Conservation (phyloP, 139 green algal genomes). For the Nannochloris sp. region DNA sequence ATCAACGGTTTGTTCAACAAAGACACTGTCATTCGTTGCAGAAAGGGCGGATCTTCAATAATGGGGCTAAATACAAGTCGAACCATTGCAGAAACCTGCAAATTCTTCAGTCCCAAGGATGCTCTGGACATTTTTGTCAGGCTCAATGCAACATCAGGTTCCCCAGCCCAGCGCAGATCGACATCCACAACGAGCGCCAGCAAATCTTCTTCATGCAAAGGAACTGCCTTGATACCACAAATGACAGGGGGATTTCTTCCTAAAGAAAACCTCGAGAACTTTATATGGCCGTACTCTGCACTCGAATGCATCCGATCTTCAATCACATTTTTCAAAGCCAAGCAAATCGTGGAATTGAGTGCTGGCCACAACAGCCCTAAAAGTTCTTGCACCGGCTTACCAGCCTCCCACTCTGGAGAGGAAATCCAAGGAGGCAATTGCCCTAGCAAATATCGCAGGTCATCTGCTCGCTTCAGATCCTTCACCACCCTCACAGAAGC, state of each 20-base stretch:
- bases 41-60: constrained; percentile 31
- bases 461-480: constrained; percentile 19
- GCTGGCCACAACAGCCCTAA: neutral
- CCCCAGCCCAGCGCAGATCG: constrained; percentile 28
- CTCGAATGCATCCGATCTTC: constrained; percentile 19
- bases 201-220: constrained; percentile 11
- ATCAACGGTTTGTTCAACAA: constrained; percentile 24
- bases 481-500: constrained; percentile 20
- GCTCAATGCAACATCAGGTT: constrained; percentile 27
- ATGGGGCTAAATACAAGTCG: constrained; percentile 25
- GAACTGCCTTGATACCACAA: constrained; percentile 18
- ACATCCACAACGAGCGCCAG: constrained; percentile 29
- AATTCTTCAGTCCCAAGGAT: constrained; percentile 5
- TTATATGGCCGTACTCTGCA: constrained; percentile 22
- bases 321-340: constrained; percentile 27
- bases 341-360: constrained; percentile 10
- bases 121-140: constrained; percentile 14
- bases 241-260: constrained; percentile 13
- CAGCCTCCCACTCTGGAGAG: constrained; percentile 8
- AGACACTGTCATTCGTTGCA: constrained; percentile 17
- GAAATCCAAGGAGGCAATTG: constrained; percentile 29
- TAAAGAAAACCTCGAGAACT: constrained; percentile 15
- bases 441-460: constrained; percentile 12
- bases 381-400: neutral
- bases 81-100: constrained; percentile 24